These are phyloP conservation scores for Lactarius pseudohatsudake DNA, from an alignment of 768 basidiomycete species.

Conservation along the genomic window DNA sequence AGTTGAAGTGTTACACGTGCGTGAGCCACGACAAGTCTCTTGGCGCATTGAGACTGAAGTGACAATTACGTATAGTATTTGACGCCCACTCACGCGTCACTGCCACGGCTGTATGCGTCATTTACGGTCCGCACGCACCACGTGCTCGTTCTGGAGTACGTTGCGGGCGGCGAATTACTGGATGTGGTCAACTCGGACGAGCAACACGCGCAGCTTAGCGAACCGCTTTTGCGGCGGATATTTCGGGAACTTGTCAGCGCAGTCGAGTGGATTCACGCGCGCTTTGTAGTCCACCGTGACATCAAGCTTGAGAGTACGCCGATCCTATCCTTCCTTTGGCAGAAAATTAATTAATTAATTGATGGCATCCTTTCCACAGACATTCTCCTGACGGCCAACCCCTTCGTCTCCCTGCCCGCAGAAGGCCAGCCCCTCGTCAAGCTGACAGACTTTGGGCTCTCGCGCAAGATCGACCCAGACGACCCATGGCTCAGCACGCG, in stretches of 20 bases:
- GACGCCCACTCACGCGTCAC: constrained; percentile 71
- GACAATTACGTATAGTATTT: constrained; percentile 52
- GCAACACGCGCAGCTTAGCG: constrained; percentile 36
- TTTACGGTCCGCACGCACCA: constrained; percentile 74
- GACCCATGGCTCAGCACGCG: constrained; percentile 67
- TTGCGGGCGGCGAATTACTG: constrained; percentile 80
- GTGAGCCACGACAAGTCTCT: background rate
- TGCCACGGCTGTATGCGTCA: constrained; percentile 59
- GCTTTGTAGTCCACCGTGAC: constrained; percentile 85
- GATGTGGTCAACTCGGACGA: constrained; percentile 63
- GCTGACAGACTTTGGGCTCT: constrained; percentile 87
- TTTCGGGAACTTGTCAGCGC: constrained; percentile 76
- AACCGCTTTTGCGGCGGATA: constrained; percentile 61
- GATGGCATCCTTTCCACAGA: constrained; percentile 43
- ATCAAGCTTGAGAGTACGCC: constrained; percentile 80
- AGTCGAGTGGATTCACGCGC: constrained; percentile 85
- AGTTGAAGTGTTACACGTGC: constrained; percentile 27
- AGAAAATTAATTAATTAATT: background rate
- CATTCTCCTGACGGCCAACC: constrained; percentile 66
- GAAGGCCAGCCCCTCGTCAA: constrained; percentile 53
- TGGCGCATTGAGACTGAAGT: background rate
- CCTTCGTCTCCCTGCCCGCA: constrained; percentile 39
- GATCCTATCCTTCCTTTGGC: background rate
- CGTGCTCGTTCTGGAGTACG: constrained; percentile 73
- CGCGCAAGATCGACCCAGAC: constrained; percentile 72